Conservation (phyloP, 2,329 filamentous ascomycete species). For the Aspergillus unguis region DNA sequence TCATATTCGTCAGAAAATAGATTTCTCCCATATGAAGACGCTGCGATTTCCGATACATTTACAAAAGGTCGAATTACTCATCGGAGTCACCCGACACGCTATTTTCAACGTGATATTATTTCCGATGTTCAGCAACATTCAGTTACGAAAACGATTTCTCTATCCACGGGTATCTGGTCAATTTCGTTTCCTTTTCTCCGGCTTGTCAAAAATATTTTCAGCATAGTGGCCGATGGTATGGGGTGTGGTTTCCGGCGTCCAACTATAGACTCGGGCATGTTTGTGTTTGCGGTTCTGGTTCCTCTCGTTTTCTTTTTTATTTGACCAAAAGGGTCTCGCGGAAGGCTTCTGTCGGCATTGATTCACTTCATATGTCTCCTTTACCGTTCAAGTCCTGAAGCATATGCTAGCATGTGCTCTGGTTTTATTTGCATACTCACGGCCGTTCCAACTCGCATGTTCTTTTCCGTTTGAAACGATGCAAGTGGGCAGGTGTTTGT, state of each 20-base stretch:
- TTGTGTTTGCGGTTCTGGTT: constrained; percentile 21
- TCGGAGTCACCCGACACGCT: constrained; percentile 2
- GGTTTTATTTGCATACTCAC: constrained; percentile 20
- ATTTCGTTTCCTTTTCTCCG: constrained; percentile 13
- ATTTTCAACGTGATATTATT: constrained; percentile 6
- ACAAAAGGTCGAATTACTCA: neutral
- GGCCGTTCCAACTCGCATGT: constrained; percentile 18
- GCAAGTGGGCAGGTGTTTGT: constrained; percentile 23
- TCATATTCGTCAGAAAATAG: neutral
- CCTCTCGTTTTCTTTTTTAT: constrained; percentile 20
- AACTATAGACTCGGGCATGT: constrained; percentile 44
- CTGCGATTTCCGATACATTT: neutral
- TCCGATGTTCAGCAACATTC: constrained; percentile 10
- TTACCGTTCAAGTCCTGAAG: constrained; percentile 12
- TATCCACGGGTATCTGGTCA: constrained; percentile 13
- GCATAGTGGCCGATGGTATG: constrained; percentile 34
- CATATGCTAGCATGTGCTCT: constrained; percentile 12
- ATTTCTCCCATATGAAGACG: neutral
- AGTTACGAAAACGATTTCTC: constrained; percentile 19
- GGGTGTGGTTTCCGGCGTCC: constrained; percentile 39
- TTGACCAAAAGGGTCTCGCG: constrained; percentile 24
- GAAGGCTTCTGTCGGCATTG: constrained; percentile 22
- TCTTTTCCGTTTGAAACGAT: constrained; percentile 16
- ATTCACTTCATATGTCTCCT: constrained; percentile 16
- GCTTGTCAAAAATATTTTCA: constrained; percentile 20